phyloP scores from a whole-genome alignment of 345 rosid species.

The Ailanthus altissimus region DNA sequence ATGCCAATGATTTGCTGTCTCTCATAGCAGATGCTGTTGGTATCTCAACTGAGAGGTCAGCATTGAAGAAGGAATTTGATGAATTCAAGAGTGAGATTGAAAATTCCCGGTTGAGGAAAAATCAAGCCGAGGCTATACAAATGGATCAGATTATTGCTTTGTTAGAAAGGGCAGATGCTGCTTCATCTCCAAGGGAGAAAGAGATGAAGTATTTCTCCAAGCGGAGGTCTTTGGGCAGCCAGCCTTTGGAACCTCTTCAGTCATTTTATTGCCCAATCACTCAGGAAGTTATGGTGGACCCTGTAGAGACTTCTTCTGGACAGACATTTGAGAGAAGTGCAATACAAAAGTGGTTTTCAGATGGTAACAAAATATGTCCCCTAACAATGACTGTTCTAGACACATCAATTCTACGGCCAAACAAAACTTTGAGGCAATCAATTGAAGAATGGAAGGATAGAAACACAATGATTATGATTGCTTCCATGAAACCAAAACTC shows the following conservation, averaged over 20 bases:
- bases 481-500: slow-evolving; percentile 55
- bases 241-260: slow-evolving; percentile 62
- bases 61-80: slow-evolving; percentile 51
- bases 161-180: slow-evolving; percentile 68
- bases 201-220: slow-evolving; percentile 55
- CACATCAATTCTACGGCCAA: slow-evolving; percentile 60
- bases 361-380: slow-evolving; percentile 62
- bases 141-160: slow-evolving; percentile 77
- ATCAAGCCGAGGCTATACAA: slow-evolving; percentile 71
- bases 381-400: slow-evolving; percentile 54
- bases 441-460: slow-evolving; percentile 82
- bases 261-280: slow-evolving; percentile 76
- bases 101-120: slow-evolving; percentile 54
- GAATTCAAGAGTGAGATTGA: slow-evolving; percentile 70
- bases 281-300: slow-evolving; percentile 66
- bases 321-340: slow-evolving; percentile 75
- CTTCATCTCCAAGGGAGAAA: slow-evolving; percentile 57
- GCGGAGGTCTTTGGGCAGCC: slow-evolving; percentile 60
- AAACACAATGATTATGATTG: slow-evolving; percentile 65
- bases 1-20: slow-evolving; percentile 56
- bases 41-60: slow-evolving; percentile 48
- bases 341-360: slow-evolving; percentile 65
- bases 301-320: slow-evolving; percentile 77
- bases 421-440: slow-evolving; percentile 66
- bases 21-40: slow-evolving; percentile 67